Base-by-base conservation (phyloP, 2,329 filamentous ascomycete genomes). In the Coniochaeta sp. region DNA sequence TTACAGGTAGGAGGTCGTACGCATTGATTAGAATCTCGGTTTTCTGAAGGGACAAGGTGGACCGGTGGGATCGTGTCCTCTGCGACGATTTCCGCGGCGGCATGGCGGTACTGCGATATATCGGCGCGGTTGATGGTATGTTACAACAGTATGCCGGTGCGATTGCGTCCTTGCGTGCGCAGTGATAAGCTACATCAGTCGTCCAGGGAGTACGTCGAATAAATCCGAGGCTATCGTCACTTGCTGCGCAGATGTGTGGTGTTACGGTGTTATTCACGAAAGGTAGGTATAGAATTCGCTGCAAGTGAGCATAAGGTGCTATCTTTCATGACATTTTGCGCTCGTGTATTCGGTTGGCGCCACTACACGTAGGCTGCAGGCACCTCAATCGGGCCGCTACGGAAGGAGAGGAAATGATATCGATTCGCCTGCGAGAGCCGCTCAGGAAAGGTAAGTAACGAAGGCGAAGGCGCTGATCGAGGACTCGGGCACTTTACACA, bases 11-110 rank as follows among this genome's bases (percentile, higher is more conserved):
- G 8, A 92, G 78, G 72, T 92, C 89, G 69, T 93, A 93, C 68
- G 91, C 86, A 69, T 92, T 86, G 69, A 93, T 91, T 56, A 83
- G 76, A 63, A 93, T 82, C 70, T 91, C 87, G 1, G 87, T 91
- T 70, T 89, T 89, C 65, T 87, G 85, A 22, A 89, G 74, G 17
- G 88, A 89, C 55, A 89, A 71, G 1, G 87, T 90, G 60, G 84
- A 86, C 63, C 87, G 77, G 69, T 90, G 88, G 14, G 73, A 72
- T 61, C 72, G 72, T 60, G 69, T 67, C 54, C 73, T 70, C 59
- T 74, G 74, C 60, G 73, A 72, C 14, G 72, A 71, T 64, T 74
- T 80, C 64, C 78, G 77, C 33, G 34, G 47, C 22, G 55, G 54
- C 59, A 60, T 26, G 43, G 31, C 26, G 58, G 31, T n/a, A 33